Evolutionary conservation across 495 filamentous ascomycete genomes (phyloP).

Genomic region (Cairneyella variabilis): DNA sequence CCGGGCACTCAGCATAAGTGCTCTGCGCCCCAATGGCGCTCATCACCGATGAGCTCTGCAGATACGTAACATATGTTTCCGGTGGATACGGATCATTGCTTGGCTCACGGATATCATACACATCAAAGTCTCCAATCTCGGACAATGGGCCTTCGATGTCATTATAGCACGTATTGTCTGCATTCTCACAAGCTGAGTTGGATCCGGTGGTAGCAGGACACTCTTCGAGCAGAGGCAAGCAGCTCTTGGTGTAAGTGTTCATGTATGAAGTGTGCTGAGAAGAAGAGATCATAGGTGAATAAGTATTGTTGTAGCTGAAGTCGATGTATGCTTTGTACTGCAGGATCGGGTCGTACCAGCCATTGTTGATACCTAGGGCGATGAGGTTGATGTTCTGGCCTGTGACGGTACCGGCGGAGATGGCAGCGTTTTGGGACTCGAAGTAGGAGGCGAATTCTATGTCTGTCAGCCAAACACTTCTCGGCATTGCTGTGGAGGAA

Average conservation of each 20-base stretch:
- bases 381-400: conserved; percentile 49
- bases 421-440: conserved; percentile 45
- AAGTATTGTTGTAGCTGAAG: conserved; percentile 49
- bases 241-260: conserved; percentile 35
- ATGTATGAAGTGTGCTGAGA: conserved; percentile 36
- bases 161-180: conserved; percentile 39
- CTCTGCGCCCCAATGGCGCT: conserved; percentile 48
- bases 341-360: conserved; percentile 46
- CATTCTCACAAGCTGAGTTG: conserved; percentile 38
- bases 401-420: conserved; percentile 32
- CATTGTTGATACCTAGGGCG: conserved; percentile 55
- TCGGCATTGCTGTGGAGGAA: background rate
- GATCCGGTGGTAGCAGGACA: conserved; percentile 32
- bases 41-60: conserved; percentile 34
- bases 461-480: background rate
- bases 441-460: conserved; percentile 47
- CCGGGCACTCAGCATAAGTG: conserved; percentile 43
- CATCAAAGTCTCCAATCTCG: conserved; percentile 36
- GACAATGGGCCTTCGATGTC: conserved; percentile 39
- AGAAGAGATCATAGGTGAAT: conserved; percentile 44
- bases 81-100: conserved; percentile 45
- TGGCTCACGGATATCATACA: conserved; percentile 47
- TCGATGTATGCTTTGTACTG: conserved; percentile 50
- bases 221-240: conserved; percentile 35
- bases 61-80: conserved; percentile 41